Percentiles rank a stretch among this genome's conserved stretches.
These are phyloP conservation scores for Fusarium sp. DNA, from an alignment of 2,329 filamentous ascomycete genomes.

Conservation along the genomic window DNA sequence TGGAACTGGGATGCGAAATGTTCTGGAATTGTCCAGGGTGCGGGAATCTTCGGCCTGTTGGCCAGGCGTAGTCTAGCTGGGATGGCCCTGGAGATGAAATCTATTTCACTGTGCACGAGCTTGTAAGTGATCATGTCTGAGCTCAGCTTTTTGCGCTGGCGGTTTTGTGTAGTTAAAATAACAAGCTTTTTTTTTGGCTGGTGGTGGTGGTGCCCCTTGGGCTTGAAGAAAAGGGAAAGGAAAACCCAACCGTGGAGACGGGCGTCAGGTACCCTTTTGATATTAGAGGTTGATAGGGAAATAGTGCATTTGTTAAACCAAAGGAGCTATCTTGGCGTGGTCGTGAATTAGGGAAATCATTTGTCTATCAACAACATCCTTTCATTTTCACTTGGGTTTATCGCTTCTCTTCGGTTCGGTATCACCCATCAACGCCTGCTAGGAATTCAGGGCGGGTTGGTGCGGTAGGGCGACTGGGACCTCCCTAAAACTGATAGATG, in stretches of 20 bases:
- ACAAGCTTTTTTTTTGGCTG: not conserved
- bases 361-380: not conserved
- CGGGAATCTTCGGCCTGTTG: conserved; percentile 32
- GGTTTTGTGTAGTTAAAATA: conserved; percentile 16
- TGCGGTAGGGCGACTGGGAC: conserved; percentile 11
- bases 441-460: conserved; percentile 12
- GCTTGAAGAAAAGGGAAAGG: conserved; percentile 1
- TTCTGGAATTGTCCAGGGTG: conserved; percentile 30
- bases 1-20: not conserved
- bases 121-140: conserved; percentile 2
- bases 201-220: conserved; percentile 10
- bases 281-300: not conserved
- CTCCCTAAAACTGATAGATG: conserved; percentile 6
- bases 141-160: not conserved
- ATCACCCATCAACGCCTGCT: not conserved
- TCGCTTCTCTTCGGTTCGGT: not conserved
- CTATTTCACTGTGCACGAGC: conserved; percentile 25
- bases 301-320: not conserved
- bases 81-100: conserved; percentile 30
- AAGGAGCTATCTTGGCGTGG: not conserved
- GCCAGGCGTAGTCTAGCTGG: conserved; percentile 23
- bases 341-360: not conserved
- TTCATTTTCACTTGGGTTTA: not conserved
- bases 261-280: conserved; percentile 10
- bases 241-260: conserved; percentile 33